Percentiles rank a stretch among this genome's conserved stretches.
These are phyloP conservation scores for Cryphonectria japonica DNA, from an alignment of 2,329 filamentous ascomycete species.

Conservation along the genomic window DNA sequence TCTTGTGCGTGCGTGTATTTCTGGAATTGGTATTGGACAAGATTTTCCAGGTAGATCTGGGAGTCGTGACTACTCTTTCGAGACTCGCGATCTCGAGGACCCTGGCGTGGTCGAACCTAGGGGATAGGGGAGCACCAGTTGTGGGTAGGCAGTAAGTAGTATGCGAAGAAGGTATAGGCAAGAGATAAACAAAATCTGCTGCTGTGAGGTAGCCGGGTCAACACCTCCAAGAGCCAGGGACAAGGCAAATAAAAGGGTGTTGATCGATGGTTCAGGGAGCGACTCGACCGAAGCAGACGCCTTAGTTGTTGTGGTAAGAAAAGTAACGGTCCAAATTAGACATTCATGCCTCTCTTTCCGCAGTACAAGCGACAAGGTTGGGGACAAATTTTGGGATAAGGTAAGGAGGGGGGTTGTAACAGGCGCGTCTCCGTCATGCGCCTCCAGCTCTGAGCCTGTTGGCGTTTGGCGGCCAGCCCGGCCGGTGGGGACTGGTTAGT, in stretches of 20 bases:
- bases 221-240: constrained; percentile 2
- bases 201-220: constrained; percentile 12
- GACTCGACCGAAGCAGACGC: constrained; percentile 5
- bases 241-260: not conserved
- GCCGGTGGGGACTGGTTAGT: constrained; percentile 9
- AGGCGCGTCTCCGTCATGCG: constrained; percentile 21
- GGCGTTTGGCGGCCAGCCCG: constrained; percentile 15
- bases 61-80: constrained; percentile 21
- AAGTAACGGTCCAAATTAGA: constrained; percentile 12
- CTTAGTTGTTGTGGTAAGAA: not conserved
- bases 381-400: constrained; percentile 24
- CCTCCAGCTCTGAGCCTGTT: constrained; percentile 13
- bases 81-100: constrained; percentile 2
- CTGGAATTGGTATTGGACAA: constrained; percentile 10
- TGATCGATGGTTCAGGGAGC: not conserved
- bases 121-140: constrained; percentile 2
- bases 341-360: constrained; percentile 21
- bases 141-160: constrained; percentile 2
- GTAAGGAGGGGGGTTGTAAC: not conserved
- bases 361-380: constrained; percentile 5
- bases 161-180: constrained; percentile 1
- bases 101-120: not conserved
- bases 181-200: constrained; percentile 27
- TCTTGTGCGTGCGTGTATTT: not conserved
- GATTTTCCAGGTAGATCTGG: not conserved